Evolutionary conservation across 73 alveolate species (phyloP).

Genomic region (Uronychia setigera): DNA sequence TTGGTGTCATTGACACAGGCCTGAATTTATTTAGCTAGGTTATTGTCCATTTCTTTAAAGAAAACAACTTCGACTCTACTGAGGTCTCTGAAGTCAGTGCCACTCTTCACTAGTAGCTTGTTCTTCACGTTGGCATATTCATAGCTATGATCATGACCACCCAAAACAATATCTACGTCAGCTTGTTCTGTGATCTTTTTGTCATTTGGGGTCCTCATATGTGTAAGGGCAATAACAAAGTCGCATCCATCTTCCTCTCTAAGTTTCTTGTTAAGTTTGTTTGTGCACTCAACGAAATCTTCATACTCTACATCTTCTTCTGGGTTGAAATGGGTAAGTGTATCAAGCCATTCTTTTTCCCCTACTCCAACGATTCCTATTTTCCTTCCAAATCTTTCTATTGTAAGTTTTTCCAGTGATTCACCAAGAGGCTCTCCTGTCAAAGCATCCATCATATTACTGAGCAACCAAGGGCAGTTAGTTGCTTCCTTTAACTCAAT

Average conservation of each 20-base stretch:
- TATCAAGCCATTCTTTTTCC: conserved; percentile 68
- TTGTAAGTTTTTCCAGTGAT: not conserved
- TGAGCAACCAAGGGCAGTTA: conserved; percentile 71
- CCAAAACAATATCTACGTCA: conserved; percentile 60
- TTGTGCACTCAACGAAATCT: conserved; percentile 8
- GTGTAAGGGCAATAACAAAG: conserved; percentile 62
- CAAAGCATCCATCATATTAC: conserved; percentile 50
- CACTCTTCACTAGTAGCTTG: conserved; percentile 26
- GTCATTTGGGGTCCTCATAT: conserved; percentile 71
- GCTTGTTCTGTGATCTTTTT: conserved; percentile 42
- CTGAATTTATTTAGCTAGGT: not conserved
- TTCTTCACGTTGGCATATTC: conserved; percentile 18
- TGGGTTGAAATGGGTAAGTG: conserved; percentile 35
- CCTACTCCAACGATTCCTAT: conserved; percentile 44
- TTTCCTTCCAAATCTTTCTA: conserved; percentile 25
- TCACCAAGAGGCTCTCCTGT: conserved; percentile 32
- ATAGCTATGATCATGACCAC: conserved; percentile 67
- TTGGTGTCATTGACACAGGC: not conserved
- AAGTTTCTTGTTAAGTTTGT: conserved; percentile 39
- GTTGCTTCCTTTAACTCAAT: conserved; percentile 5
- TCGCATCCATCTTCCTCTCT: conserved; percentile 53
- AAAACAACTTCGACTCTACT: conserved; percentile 24
- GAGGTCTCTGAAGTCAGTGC: conserved; percentile 52
- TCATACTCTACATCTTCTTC: conserved; percentile 45
- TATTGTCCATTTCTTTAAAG: not conserved